Evolutionary conservation across 2,329 filamentous ascomycete genomes (phyloP).

Genomic region (Thelonectria rubi): DNA sequence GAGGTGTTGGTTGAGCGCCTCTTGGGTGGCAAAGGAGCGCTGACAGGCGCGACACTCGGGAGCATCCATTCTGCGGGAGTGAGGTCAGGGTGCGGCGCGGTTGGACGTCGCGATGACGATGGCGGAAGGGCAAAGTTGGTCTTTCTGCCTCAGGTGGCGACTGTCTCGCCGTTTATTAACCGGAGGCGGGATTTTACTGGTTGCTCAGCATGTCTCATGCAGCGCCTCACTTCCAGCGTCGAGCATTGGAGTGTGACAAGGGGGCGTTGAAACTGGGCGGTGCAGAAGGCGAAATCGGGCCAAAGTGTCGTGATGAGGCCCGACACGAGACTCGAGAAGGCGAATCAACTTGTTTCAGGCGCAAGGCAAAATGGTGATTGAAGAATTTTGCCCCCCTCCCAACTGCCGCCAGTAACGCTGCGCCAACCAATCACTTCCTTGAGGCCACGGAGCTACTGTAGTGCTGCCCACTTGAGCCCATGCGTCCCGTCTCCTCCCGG

Average conservation of each 20-base stretch:
- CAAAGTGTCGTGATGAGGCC: no score
- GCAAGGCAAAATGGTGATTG: no score
- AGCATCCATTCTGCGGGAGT: neutral
- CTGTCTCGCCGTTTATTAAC: neutral
- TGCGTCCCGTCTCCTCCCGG: no score
- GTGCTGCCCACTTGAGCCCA: no score
- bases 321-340: no score
- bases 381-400: no score
- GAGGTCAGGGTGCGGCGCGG: no score
- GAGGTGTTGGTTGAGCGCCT: neutral
- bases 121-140: neutral
- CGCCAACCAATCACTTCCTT: no score
- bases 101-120: no score
- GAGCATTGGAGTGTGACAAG: neutral
- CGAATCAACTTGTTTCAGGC: no score
- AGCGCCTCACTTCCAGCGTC: neutral
- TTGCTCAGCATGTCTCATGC: neutral
- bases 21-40: neutral
- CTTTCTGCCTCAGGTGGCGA: neutral
- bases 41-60: neutral
- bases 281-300: neutral
- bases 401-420: no score
- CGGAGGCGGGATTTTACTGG: neutral
- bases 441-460: no score
- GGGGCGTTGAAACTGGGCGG: neutral